Conservation (phyloP, 2,329 filamentous ascomycete species). For the Nigrospora osmanthi region DNA sequence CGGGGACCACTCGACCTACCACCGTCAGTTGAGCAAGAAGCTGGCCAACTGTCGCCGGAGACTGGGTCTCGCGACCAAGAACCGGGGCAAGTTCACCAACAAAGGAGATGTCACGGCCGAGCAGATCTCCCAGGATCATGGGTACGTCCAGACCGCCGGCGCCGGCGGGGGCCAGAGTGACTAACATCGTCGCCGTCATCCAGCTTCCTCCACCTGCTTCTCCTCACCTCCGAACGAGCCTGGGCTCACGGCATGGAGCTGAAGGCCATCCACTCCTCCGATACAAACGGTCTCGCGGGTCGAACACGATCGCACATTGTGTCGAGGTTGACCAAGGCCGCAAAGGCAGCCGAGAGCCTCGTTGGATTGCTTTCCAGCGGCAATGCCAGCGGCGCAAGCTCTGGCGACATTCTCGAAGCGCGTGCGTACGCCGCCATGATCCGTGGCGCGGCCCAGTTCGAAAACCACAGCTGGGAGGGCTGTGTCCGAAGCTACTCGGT, state of each 20-base stretch:
- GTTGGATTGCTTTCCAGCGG: constrained; percentile 58
- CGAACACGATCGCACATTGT: constrained; percentile 81
- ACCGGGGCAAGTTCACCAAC: constrained; percentile 75
- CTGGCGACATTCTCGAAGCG: constrained; percentile 73
- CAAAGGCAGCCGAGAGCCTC: constrained; percentile 60
- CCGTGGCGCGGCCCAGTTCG: constrained; percentile 70
- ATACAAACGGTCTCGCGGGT: constrained; percentile 71
- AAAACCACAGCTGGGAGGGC: constrained; percentile 77
- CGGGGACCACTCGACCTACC: constrained; percentile 83
- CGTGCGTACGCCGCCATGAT: constrained; percentile 75
- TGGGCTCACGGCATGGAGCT: constrained; percentile 96
- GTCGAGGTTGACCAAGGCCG: constrained; percentile 76
- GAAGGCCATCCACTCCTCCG: constrained; percentile 73
- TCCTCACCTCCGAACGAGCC: constrained; percentile 81
- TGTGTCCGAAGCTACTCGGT: constrained; percentile 71
- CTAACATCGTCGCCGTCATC: not conserved
- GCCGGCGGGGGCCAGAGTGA: too few relatives aligned
- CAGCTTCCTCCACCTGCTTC: constrained; percentile 70
- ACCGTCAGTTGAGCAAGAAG: constrained; percentile 69
- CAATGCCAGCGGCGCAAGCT: constrained; percentile 54
- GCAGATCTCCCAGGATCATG: constrained; percentile 65
- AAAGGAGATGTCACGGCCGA: constrained; percentile 65
- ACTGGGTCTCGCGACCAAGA: constrained; percentile 74
- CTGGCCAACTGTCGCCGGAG: constrained; percentile 79
- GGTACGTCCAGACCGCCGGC: constrained; percentile 43